Base-by-base conservation (phyloP, 345 rosid species). In the Eucalyptus pumila region DNA sequence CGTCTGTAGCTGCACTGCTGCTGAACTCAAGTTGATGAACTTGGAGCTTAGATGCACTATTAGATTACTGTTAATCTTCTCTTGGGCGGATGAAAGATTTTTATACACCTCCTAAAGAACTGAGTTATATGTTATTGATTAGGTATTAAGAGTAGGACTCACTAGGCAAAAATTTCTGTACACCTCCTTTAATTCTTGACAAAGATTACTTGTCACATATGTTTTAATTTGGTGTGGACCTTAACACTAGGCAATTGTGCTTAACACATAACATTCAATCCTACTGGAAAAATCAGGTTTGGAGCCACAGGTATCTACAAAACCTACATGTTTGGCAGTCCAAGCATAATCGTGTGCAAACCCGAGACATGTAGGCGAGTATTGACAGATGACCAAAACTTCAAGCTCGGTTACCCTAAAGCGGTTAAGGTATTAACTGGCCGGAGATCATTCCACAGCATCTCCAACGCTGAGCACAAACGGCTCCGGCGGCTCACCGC, bases 361-460 rank as follows among this genome's bases (percentile, higher is more conserved):
- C 92, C 92, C 6, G 94, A 93, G 45, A 86, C 92, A 7, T 92
- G 93, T 49, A 72, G 83, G 42, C 87, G 81, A 60, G 91, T 93
- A 3, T 37, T 93, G 65, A 26, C 80, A 1, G 92, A 90, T 37
- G 92, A 92, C 67, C 89, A 90, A 50, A 30, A 37, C 10, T 93
- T 93, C n/a, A 72, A n/a, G 45, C 81, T 86, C 10, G 93, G 94
- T 24, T 90, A 88, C 44, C 92, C 93, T 5, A 26, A 26, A 12
- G 90, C 94, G 23, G 88, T 89, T 32, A 62, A 19, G 23, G 88
- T 47, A 30, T 87, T 93, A 30, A 65, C 87, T 17, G 92, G 91
- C 6, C 87, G 86, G 40, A 80, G 85, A 76, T 93, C 94, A 5
- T 88, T 91, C 50, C 54, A 45, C 56, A 62, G 49, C 49, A 76